phyloP scores from a whole-genome alignment of 2,329 filamentous ascomycete genomes.

The Aspergillus proliferans region DNA sequence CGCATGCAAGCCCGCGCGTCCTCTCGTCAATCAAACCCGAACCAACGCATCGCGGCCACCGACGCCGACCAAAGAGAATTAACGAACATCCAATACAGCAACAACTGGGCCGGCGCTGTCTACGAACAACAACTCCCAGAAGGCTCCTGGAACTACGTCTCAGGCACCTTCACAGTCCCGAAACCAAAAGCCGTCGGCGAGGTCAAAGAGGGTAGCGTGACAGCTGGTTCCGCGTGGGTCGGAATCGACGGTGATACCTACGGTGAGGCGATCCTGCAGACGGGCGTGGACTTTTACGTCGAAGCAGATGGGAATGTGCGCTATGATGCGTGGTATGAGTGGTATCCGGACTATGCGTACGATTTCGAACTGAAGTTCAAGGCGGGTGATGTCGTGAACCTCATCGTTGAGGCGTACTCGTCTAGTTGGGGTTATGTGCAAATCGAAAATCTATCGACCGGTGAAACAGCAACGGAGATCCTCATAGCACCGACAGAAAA shows the following conservation, averaged over 20 bases:
- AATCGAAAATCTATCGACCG: conserved; percentile 49
- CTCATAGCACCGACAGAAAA: conserved; percentile 40
- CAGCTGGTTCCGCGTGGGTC: conserved; percentile 53
- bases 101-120: conserved; percentile 57
- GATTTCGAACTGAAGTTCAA: conserved; percentile 46
- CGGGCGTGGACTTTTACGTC: conserved; percentile 52
- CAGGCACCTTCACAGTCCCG: conserved; percentile 48
- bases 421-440: conserved; percentile 41
- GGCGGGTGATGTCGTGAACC: conserved; percentile 42
- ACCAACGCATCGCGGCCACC: conserved; percentile 7
- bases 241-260: conserved; percentile 58
- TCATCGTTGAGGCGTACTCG: conserved; percentile 33
- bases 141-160: conserved; percentile 42
- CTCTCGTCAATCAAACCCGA: conserved; percentile 21
- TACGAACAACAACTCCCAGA: conserved; percentile 39
- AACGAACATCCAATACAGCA: conserved; percentile 45
- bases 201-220: conserved; percentile 30
- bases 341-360: conserved; percentile 53
- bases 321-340: conserved; percentile 57
- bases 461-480: conserved; percentile 47
- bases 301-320: conserved; percentile 27
- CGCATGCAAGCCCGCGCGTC: conserved; percentile 24
- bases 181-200: conserved; percentile 35
- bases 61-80: conserved; percentile 7
- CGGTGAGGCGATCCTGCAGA: conserved; percentile 49